Conservation (phyloP, 805 yeast genomes). For the Lachancea quebecensis region DNA sequence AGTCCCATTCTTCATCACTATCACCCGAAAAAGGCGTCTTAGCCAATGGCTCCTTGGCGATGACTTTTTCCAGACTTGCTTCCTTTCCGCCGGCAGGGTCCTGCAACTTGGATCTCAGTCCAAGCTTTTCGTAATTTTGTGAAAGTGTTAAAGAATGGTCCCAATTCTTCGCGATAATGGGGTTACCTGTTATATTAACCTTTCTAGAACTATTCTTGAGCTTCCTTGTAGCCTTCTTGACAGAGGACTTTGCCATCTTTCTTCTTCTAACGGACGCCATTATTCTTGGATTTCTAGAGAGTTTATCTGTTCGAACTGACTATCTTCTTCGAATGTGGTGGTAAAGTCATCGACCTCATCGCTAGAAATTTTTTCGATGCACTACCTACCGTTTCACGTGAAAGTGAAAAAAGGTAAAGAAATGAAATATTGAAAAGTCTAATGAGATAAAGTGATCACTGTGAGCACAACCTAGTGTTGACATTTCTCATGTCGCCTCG, state of each 20-base stretch:
- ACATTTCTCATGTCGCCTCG: too few relatives aligned
- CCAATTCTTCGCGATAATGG: slow-evolving; percentile 87
- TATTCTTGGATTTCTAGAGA: neutral
- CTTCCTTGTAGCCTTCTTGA: slow-evolving; percentile 62
- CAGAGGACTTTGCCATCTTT: slow-evolving; percentile 70
- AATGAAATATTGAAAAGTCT: too few relatives aligned
- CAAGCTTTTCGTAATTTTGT: slow-evolving; percentile 82
- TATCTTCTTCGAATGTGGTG: neutral
- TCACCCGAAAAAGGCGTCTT: slow-evolving; percentile 20
- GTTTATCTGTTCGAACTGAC: neutral
- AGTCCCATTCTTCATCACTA: slow-evolving; percentile 25
- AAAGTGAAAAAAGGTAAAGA: neutral
- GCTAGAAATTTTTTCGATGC: slow-evolving; percentile 3
- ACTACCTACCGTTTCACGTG: neutral
- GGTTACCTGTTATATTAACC: slow-evolving; percentile 60
- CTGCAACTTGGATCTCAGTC: slow-evolving; percentile 63
- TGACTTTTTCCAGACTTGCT: slow-evolving; percentile 37
- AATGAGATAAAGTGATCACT: too few relatives aligned
- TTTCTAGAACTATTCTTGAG: slow-evolving; percentile 64
- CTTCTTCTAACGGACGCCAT: slow-evolving; percentile 79
- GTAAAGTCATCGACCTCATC: slow-evolving; percentile 4
- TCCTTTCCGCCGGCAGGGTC: slow-evolving; percentile 78
- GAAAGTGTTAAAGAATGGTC: slow-evolving; percentile 70
- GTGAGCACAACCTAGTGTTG: too few relatives aligned
- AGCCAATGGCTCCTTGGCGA: slow-evolving; percentile 32